These are phyloP conservation scores for Lotus japonicus DNA, from an alignment of 306 rosid species.

Conservation along the genomic window DNA sequence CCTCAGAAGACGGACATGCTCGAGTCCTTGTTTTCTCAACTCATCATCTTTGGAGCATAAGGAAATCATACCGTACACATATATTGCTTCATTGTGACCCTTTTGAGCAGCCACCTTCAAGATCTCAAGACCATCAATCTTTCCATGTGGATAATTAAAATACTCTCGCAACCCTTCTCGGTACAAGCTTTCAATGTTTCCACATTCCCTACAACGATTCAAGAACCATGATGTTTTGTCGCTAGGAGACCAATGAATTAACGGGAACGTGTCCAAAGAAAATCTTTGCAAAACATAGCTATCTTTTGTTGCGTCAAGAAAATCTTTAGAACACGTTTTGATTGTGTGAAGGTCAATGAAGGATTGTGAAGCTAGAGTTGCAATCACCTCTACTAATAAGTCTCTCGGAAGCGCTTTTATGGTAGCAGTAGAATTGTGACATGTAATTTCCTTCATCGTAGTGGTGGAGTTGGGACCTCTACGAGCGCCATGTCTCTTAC, in stretches of 20 bases:
- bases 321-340: constrained; percentile 8
- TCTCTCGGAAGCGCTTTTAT: no score
- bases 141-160: not conserved
- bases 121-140: no score
- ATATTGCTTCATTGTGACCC: constrained; percentile 24
- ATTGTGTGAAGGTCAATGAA: constrained; percentile 3
- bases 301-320: not conserved
- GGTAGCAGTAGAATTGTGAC: no score
- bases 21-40: constrained; percentile 2
- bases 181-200: not conserved
- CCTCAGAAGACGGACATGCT: not conserved
- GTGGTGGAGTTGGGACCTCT: not conserved
- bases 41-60: no score
- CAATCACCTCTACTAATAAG: constrained; percentile 2
- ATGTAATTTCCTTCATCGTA: not conserved
- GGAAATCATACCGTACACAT: constrained; percentile 22
- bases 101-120: no score
- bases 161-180: constrained; percentile 13
- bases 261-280: not conserved
- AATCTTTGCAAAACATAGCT: not conserved
- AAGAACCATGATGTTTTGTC: not conserved
- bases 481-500: not conserved
- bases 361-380: constrained; percentile 18
- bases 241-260: not conserved
- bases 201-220: not conserved